Conservation (phyloP, 257 asterid species). For the Catharanthus roseus region DNA sequence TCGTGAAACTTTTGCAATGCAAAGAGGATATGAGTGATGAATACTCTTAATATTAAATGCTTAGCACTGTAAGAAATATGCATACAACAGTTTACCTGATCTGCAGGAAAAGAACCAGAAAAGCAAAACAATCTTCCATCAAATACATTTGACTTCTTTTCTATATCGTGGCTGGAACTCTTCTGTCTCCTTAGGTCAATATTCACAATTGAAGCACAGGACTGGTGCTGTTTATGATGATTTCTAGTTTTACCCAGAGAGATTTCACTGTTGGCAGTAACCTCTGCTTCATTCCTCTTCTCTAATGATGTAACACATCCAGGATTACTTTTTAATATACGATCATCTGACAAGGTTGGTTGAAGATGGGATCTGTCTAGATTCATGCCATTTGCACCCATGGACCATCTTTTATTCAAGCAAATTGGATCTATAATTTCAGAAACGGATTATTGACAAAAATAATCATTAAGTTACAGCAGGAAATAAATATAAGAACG, state of each 20-base stretch:
- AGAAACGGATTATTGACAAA: conserved; percentile 6
- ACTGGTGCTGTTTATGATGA: conserved; percentile 16
- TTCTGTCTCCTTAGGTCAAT: conserved; percentile 33
- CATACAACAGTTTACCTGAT: conserved; percentile 50
- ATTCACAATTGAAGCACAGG: conserved; percentile 36
- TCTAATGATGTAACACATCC: conserved; percentile 32
- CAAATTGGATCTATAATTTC: conserved; percentile 41
- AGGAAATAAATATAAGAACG: conserved; percentile 14
- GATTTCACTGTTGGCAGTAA: conserved; percentile 15
- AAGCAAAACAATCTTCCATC: conserved; percentile 63
- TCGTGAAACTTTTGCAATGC: neutral
- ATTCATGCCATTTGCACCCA: conserved; percentile 30
- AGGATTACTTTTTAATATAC: conserved; percentile 25
- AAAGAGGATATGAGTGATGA: neutral
- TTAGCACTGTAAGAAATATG: neutral
- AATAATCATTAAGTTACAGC: conserved; percentile 3
- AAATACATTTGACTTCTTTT: conserved; percentile 40
- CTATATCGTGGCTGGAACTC: conserved; percentile 35
- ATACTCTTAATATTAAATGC: neutral
- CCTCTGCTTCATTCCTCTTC: conserved; percentile 28
- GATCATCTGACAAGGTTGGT: conserved; percentile 24
- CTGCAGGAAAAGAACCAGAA: conserved; percentile 72
- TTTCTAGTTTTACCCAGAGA: conserved; percentile 22
- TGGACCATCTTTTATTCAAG: conserved; percentile 35
- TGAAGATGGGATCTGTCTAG: conserved; percentile 44